Percentiles rank a stretch among this genome's conserved stretches.
Conservation (phyloP, 208 protist species). For the Leishmania turanica region DNA sequence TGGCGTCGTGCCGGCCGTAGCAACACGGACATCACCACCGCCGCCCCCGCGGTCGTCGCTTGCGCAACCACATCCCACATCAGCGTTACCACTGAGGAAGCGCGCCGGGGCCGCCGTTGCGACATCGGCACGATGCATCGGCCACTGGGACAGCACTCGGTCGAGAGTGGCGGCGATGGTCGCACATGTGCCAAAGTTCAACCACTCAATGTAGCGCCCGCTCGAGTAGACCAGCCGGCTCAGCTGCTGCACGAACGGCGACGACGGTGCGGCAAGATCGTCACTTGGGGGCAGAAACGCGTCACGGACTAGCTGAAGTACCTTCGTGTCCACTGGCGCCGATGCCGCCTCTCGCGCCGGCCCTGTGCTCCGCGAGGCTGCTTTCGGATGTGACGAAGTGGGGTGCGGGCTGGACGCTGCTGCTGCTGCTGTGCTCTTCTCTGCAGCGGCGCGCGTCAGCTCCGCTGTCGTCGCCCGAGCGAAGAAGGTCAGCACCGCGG, state of each 20-base stretch:
- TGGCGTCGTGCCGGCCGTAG: not conserved
- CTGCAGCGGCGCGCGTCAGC: not conserved
- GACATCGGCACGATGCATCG: not conserved
- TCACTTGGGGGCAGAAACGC: not conserved
- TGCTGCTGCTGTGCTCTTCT: not conserved
- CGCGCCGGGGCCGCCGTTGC: not conserved
- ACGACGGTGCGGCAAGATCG: not conserved
- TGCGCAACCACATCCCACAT: not conserved
- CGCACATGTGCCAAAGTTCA: not conserved
- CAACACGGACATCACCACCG: not conserved
- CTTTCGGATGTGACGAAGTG: not conserved
- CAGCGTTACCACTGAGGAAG: not conserved
- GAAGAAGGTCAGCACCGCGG: constrained; percentile 1
- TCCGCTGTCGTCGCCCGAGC: not conserved
- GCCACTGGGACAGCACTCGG: constrained; percentile 8
- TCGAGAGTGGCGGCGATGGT: not conserved
- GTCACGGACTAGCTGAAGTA: not conserved
- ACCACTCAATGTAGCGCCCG: constrained; percentile 1
- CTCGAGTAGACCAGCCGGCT: not conserved
- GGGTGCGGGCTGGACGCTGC: not conserved
- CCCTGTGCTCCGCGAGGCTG: not conserved
- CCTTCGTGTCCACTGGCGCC: not conserved
- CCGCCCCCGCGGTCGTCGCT: not conserved
- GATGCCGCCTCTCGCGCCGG: not conserved
- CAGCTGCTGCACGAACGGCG: constrained; percentile 9